Conservation (phyloP, 345 rosid genomes). For the Firmiana major region DNA sequence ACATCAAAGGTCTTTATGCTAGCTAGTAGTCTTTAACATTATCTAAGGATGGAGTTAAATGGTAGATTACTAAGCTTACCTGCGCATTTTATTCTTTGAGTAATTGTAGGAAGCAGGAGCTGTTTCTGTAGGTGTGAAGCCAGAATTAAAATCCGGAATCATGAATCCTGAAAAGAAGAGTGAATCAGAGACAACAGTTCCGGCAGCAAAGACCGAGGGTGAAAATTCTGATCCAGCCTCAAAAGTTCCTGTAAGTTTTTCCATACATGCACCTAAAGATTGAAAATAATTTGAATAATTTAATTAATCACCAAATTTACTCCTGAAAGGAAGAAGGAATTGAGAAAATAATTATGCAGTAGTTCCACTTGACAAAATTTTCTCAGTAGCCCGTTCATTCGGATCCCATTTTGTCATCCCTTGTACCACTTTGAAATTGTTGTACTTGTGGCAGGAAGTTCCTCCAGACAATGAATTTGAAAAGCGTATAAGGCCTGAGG, state of each 20-base stretch:
- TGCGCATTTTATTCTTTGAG: not conserved
- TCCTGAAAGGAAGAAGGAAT: not conserved
- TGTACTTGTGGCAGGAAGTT: conserved; percentile 45
- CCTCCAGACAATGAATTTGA: conserved; percentile 92
- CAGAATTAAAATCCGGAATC: conserved; percentile 37
- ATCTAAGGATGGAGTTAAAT: not conserved
- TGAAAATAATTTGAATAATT: not conserved
- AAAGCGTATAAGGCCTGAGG: conserved; percentile 95
- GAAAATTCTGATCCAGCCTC: conserved; percentile 26
- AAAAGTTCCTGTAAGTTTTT: conserved; percentile 41
- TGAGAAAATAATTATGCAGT: not conserved
- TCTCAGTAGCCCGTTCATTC: not conserved
- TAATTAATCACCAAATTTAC: not conserved
- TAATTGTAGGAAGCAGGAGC: conserved; percentile 39
- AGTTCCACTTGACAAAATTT: not conserved
- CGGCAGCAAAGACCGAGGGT: conserved; percentile 35
- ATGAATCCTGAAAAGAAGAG: conserved; percentile 33
- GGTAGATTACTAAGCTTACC: not conserved
- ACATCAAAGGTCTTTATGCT: conserved; percentile 30
- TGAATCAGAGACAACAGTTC: conserved; percentile 40
- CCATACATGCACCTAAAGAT: not conserved
- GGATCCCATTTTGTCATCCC: not conserved
- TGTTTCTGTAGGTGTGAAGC: conserved; percentile 26
- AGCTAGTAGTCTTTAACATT: not conserved
- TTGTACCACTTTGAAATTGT: not conserved